Evolutionary conservation across 2,329 filamentous ascomycete species (phyloP).

Genomic region (Alternaria angustiovoidea): DNA sequence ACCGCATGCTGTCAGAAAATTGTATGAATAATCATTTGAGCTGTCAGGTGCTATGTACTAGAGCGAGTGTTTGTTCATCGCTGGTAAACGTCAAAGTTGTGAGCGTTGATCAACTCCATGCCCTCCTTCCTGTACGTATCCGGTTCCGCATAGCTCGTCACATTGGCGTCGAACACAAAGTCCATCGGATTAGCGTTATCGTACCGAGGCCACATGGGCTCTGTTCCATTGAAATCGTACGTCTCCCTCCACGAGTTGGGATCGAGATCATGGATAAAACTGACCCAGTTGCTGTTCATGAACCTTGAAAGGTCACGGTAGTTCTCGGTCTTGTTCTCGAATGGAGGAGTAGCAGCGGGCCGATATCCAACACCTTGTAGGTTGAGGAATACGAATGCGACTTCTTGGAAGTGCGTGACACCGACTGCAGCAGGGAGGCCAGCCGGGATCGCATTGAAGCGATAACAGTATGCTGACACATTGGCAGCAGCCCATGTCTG

Average conservation of each 20-base stretch:
- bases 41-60: neutral
- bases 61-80: slow-evolving; percentile 3
- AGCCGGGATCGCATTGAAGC: slow-evolving; percentile 65
- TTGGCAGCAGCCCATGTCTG: slow-evolving; percentile 60
- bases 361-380: slow-evolving; percentile 53
- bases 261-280: slow-evolving; percentile 54
- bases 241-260: slow-evolving; percentile 36
- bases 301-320: slow-evolving; percentile 52
- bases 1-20: neutral
- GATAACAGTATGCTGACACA: slow-evolving; percentile 66
- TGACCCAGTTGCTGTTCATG: slow-evolving; percentile 57
- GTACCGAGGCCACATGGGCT: slow-evolving; percentile 54
- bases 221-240: slow-evolving; percentile 27
- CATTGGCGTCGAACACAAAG: slow-evolving; percentile 59
- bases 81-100: slow-evolving; percentile 19
- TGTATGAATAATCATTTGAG: neutral
- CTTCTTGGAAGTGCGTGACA: slow-evolving; percentile 64
- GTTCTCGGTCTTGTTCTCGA: slow-evolving; percentile 45
- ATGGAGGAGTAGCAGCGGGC: slow-evolving; percentile 42
- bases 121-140: slow-evolving; percentile 57
- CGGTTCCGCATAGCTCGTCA: slow-evolving; percentile 49
- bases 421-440: slow-evolving; percentile 55
- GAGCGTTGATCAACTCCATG: slow-evolving; percentile 54
- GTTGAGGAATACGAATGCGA: slow-evolving; percentile 59
- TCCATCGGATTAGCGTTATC: slow-evolving; percentile 46